Evolutionary conservation across 352 stramenopile genomes (phyloP), one percentile per base, ranked within the genome.

Genomic region (Pythium vanterpoolii): DNA sequence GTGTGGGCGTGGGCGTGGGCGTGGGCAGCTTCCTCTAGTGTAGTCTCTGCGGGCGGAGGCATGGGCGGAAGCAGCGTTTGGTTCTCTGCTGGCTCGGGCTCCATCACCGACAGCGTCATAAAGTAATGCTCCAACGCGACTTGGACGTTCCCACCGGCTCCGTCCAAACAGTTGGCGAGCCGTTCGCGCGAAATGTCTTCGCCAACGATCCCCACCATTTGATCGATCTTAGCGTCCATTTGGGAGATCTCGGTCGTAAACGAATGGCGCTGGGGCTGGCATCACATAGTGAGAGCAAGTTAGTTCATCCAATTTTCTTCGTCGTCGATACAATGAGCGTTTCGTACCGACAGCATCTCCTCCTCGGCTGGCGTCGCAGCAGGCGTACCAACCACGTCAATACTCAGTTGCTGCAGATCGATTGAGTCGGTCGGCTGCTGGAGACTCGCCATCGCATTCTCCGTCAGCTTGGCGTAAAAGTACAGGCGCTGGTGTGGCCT

Each of bases 61-160:
- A 44, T 44, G 30, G 33, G 52, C 33, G 11, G 44, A 5, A 62
- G 36, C 18, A 44, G 19, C 8, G 16, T 38, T 16, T 49, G 43
- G 3, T 18, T 51, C 14, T 53, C 43, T 2, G 34, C 16, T 16
- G 61, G 23, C n/a, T 26, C 52, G 23, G 53, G 47, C 40, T 88
- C 70, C 18, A 71, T 28, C 6, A 57, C 77, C 11, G 80, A 89
- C 27, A 89, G 50, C 38, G 71, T 91, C 86, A 95, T 95, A 44
- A 95, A 95, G 73, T 93, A 95, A 60, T 95, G 86, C 60, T 95
- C 86, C 28, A 95, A 34, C n/a, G 86, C 86, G 14, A 93, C 74
- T 63, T 95, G 86, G 5, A 93, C 83, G 55, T 89, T 80, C 21
- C 86, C 86, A 18, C 83, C 86, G 5, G 86, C 86, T 6, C 86